Conservation (phyloP, 1,284 basidiomycete genomes). For the Boletus mariae region DNA sequence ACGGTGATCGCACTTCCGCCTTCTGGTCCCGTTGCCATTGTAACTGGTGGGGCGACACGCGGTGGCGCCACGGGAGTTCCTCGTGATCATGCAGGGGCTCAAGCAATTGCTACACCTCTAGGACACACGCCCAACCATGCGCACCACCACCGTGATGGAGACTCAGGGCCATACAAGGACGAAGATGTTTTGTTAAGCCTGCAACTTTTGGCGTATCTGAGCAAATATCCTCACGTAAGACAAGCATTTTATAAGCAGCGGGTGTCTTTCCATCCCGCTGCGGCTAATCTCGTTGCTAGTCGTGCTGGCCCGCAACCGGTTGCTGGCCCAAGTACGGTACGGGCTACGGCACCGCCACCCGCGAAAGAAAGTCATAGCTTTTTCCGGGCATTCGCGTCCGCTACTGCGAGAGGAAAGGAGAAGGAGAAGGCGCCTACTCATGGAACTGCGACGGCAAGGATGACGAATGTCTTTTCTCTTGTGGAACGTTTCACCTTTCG, state of each 20-base stretch:
- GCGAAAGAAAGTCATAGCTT: conserved; percentile 33
- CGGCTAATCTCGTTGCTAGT: conserved; percentile 35
- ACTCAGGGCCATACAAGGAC: conserved; percentile 77
- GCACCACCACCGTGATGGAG: conserved; percentile 32
- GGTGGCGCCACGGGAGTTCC: conserved; percentile 9
- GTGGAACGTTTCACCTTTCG: conserved; percentile 96
- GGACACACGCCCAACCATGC: conserved; percentile 24
- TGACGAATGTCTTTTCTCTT: conserved; percentile 91
- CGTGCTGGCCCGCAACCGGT: conserved; percentile 15
- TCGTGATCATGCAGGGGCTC: conserved; percentile 17
- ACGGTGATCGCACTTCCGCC: conserved; percentile 34
- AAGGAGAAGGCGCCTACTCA: conserved; percentile 36
- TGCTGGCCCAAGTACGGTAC: conserved; percentile 25
- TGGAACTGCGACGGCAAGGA: conserved; percentile 33
- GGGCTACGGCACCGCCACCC: conserved; percentile 11
- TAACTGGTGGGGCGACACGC: conserved; percentile 15
- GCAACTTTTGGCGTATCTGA: conserved; percentile 93
- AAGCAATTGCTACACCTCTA: conserved; percentile 22
- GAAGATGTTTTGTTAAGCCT: conserved; percentile 91
- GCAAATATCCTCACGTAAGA: conserved; percentile 98
- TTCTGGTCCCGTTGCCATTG: conserved; percentile 10
- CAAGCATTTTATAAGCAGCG: conserved; percentile 91
- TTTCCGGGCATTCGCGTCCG: conserved; percentile 38
- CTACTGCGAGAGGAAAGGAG: conserved; percentile 39
- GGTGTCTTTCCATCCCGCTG: conserved; percentile 69